Base-by-base conservation (phyloP, 805 yeast genomes). In the Pichia rugopelliculosa region DNA sequence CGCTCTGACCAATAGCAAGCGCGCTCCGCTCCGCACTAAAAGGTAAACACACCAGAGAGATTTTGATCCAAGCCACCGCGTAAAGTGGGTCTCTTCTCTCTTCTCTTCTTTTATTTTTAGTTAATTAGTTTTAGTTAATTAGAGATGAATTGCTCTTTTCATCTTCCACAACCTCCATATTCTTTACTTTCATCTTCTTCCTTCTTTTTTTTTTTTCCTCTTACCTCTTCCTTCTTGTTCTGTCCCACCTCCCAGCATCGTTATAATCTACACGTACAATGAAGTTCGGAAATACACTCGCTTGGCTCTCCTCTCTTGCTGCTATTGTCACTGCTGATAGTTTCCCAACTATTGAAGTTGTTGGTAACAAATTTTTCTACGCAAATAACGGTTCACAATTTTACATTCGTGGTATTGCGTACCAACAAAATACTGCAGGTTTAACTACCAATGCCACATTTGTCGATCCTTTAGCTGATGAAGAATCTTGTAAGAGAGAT, bases 341-440 rank as follows among this genome's bases (percentile, higher is more conserved):
- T 40, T 55, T 72, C 23, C 75, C 82, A 22, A 56, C 77, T 10
- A 77, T 87, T 49, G 84, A 79, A 49, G 73, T 83, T 21, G 67
- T 71, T 24, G 93, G 91, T 7, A 83, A 77, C 71, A 83, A 85
- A 66, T 88, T 91, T 67, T 88, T 84, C 66, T 77, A 79, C 66
- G 68, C 82, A 18, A 73, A 71, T 54, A 78, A 82, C 54, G 91
- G 89, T 11, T 76, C 84, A 39, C 95, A 87, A 68, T 90, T 90
- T 68, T 90, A 81, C 67, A 76, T 90, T 59, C 82, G 80, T 59
- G 97, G 97, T 55, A 76, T 88, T 44, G 95, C 96, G 0, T 88
- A 89, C 67, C 96, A 89, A 68, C 80, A 83, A 39, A 76, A 81
- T 55, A 73, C 80, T 13, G 76, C 77, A 45, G 71, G 70, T 59